Evolutionary conservation across 2,329 filamentous ascomycete genomes (phyloP).

Genomic region (Alternaria sp.): DNA sequence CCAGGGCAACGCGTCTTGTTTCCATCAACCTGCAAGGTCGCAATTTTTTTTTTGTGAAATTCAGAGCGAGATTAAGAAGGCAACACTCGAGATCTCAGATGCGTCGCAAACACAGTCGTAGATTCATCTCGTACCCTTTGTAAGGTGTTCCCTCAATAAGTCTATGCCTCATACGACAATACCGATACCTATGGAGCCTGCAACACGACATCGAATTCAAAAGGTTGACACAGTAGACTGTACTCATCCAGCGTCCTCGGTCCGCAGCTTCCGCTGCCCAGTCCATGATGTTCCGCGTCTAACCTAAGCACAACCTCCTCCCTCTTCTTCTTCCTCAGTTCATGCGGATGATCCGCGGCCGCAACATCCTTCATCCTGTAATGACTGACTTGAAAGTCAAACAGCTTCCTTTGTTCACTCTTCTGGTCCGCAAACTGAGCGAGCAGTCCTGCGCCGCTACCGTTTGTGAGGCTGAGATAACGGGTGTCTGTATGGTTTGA

Average conservation of each 20-base stretch:
- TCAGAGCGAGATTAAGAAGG: background rate
- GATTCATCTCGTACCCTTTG: background rate
- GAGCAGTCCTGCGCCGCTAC: constrained; percentile 22
- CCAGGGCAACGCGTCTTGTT: background rate
- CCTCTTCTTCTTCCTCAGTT: constrained; percentile 64
- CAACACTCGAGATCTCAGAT: background rate
- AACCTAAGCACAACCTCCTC: constrained; percentile 66
- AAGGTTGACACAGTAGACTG: constrained; percentile 47
- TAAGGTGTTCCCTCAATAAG: background rate
- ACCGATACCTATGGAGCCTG: constrained; percentile 11
- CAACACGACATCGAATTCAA: constrained; percentile 50
- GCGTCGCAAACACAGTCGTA: background rate
- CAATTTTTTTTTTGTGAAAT: background rate
- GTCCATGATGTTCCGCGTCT: constrained; percentile 69
- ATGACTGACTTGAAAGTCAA: constrained; percentile 64
- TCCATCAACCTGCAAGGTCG: background rate
- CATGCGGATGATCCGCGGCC: constrained; percentile 69
- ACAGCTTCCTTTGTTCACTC: constrained; percentile 24
- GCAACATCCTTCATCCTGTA: constrained; percentile 64
- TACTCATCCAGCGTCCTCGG: constrained; percentile 59
- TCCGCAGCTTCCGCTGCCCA: constrained; percentile 71
- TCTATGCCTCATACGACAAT: background rate
- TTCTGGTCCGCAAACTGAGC: constrained; percentile 43
- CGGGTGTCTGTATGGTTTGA: constrained; percentile 70
- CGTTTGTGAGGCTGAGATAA: constrained; percentile 58